phyloP scores from a whole-genome alignment of 2,329 filamentous ascomycete species.

The Capronia epimyces region DNA sequence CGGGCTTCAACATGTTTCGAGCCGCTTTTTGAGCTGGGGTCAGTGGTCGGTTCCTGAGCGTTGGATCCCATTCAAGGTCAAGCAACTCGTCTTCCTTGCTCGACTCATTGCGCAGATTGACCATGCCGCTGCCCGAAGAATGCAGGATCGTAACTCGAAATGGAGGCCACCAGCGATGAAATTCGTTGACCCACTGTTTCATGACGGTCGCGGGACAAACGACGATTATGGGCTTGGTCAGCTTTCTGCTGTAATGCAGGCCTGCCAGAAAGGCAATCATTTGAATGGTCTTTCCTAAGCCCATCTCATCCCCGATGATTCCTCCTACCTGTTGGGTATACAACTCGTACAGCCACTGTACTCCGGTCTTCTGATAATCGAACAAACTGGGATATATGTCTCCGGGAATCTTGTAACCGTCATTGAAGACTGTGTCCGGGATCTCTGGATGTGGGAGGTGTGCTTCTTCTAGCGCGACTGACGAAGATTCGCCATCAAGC shows the following conservation, averaged over 20 bases:
- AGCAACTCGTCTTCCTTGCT: conserved; percentile 59
- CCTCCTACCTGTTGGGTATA: conserved; percentile 86
- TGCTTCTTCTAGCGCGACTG: conserved; percentile 57
- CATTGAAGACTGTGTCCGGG: conserved; percentile 67
- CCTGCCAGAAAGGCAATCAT: conserved; percentile 79
- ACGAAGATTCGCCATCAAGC: conserved; percentile 32
- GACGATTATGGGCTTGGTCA: conserved; percentile 79
- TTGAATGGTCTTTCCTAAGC: conserved; percentile 88
- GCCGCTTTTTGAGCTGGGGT: conserved; percentile 63
- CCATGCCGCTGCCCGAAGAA: conserved; percentile 92
- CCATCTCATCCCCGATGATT: conserved; percentile 97
- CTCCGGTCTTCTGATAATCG: conserved; percentile 93
- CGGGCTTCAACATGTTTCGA: conserved; percentile 72
- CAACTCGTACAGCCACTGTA: conserved; percentile 92
- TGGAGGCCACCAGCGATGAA: conserved; percentile 99
- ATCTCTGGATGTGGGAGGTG: conserved; percentile 79
- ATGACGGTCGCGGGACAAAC: conserved; percentile 92
- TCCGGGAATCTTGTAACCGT: conserved; percentile 74
- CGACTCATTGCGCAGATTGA: conserved; percentile 63
- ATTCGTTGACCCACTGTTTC: conserved; percentile 97
- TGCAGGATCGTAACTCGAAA: conserved; percentile 91
- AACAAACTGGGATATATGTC: conserved; percentile 91
- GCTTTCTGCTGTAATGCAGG: conserved; percentile 81
- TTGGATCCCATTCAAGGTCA: conserved; percentile 50
- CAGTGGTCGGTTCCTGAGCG: conserved; percentile 35